phyloP scores from a whole-genome alignment of 2,329 filamentous ascomycete species.

The Lachnellula occidentalis region DNA sequence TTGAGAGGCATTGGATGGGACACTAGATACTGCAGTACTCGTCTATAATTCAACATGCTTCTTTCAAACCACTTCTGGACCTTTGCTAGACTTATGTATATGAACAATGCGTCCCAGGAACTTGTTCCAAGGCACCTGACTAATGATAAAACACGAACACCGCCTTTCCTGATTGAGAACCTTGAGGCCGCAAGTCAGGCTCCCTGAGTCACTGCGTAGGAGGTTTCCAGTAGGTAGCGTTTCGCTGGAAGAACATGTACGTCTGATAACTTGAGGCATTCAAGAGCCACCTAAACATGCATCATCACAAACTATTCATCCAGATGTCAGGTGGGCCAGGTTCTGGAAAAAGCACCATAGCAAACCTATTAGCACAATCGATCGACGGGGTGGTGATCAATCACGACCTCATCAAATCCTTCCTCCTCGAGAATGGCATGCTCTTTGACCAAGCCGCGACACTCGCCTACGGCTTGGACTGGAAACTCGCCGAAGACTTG shows the following conservation, averaged over 20 bases:
- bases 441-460: slow-evolving; percentile 31
- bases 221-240: too few species aligned
- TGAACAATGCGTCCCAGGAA: too few species aligned
- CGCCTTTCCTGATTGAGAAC: too few species aligned
- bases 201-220: too few species aligned
- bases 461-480: slow-evolving; percentile 33
- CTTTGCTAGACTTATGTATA: not conserved
- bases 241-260: too few species aligned
- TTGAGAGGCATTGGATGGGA: slow-evolving; percentile 4
- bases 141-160: too few species aligned
- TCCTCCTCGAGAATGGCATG: slow-evolving; percentile 28
- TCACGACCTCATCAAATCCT: slow-evolving; percentile 34
- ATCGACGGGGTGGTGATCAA: slow-evolving; percentile 32
- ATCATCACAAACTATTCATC: slow-evolving; percentile 17
- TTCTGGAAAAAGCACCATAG: slow-evolving; percentile 36
- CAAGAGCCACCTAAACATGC: too few species aligned
- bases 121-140: too few species aligned
- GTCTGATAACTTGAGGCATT: too few species aligned
- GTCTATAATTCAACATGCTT: slow-evolving; percentile 8
- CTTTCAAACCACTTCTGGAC: slow-evolving; percentile 10
- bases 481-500: slow-evolving; percentile 32
- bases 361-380: slow-evolving; percentile 25
- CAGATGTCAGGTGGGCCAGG: slow-evolving; percentile 38
- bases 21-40: slow-evolving; percentile 17
- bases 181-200: too few species aligned